Conservation (phyloP, 345 rosid species). For the thale cress (Arabidopsis thaliana) region TAIR10.1 NC_003071.7:17347001-17347500, state of each 20-base stretch:
- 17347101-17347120: not conserved
- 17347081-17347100: slow-evolving; percentile 1
- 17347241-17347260: slow-evolving; percentile 91
- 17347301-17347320: slow-evolving; percentile 67
- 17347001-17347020: slow-evolving; percentile 44
- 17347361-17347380: slow-evolving; percentile 56
- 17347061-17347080: slow-evolving; percentile 48
- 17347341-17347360: slow-evolving; percentile 49
- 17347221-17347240: slow-evolving; percentile 72
- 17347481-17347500: slow-evolving; percentile 65
- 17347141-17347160: not conserved
- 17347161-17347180: not conserved
- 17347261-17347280: slow-evolving; percentile 79
- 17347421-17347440: not conserved
- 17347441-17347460: slow-evolving; percentile 54
- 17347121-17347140: slow-evolving; percentile 38
- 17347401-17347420: slow-evolving; percentile 44
- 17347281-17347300: slow-evolving; percentile 84
- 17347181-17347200: slow-evolving; percentile 51
- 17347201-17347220: slow-evolving; percentile 49
- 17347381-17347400: slow-evolving; percentile 47
- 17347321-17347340: slow-evolving; percentile 51
- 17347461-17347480: slow-evolving; percentile 75
- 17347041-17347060: slow-evolving; percentile 52
- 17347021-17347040: slow-evolving; percentile 55